These are phyloP conservation scores for Davidsoniella neocaledoniae DNA, from an alignment of 2,329 filamentous ascomycete genomes.

Conservation along the genomic window DNA sequence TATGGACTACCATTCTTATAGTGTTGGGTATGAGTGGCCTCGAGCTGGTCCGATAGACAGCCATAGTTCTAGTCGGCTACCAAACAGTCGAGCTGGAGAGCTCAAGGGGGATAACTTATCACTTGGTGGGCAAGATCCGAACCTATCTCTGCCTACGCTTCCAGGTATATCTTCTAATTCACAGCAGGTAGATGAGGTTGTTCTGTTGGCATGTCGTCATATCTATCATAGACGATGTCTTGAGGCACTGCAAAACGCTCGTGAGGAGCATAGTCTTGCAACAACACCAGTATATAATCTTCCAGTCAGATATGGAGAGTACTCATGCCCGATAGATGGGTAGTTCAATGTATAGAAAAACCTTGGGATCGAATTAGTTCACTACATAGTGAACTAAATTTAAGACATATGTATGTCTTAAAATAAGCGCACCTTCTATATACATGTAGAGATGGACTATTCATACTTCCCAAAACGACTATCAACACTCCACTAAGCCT, in stretches of 20 bases:
- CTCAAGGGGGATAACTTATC: constrained; percentile 12
- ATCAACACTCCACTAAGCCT: no score
- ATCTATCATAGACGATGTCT: constrained; percentile 54
- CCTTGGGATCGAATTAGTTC: no score
- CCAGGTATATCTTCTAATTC: not conserved
- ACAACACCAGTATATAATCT: constrained; percentile 28
- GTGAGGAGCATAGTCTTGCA: constrained; percentile 22
- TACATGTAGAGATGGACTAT: no score
- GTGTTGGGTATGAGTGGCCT: constrained; percentile 20
- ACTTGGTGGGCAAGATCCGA: not conserved
- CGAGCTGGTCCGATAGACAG: not conserved
- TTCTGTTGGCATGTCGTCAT: constrained; percentile 54
- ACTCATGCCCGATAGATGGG: constrained; percentile 41
- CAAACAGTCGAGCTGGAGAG: not conserved
- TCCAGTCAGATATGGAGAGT: constrained; percentile 28
- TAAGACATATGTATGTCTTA: no score
- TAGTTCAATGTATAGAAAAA: constrained; percentile 16
- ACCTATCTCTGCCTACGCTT: not conserved
- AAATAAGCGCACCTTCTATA: no score
- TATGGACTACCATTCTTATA: constrained; percentile 18
- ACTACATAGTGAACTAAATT: no score
- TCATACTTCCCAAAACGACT: no score
- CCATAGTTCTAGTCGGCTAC: not conserved
- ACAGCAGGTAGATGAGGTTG: constrained; percentile 42
- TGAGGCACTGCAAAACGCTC: constrained; percentile 44